Evolutionary conservation across 2,329 filamentous ascomycete genomes (phyloP).

Genomic region (Phialemoniopsis sp.): DNA sequence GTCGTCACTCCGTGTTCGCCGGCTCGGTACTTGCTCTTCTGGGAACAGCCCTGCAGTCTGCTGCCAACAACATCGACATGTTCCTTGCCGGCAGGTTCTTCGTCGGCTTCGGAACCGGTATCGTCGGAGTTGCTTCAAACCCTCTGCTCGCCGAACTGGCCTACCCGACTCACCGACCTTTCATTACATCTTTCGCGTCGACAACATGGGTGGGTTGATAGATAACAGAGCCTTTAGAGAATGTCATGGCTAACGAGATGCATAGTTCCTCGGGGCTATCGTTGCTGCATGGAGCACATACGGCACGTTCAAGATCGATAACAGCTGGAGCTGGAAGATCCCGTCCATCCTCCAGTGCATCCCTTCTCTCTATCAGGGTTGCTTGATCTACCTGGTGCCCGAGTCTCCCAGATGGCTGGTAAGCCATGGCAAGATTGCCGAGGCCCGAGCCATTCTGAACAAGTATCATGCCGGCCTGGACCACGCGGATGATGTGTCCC

Average conservation of each 20-base stretch:
- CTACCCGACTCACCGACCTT: conserved; percentile 8
- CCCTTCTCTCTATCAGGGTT: conserved; percentile 27
- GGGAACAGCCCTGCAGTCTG: conserved; percentile 24
- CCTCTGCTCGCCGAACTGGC: conserved; percentile 9
- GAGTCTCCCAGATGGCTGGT: conserved; percentile 54
- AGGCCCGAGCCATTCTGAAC: conserved; percentile 49
- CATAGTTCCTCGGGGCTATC: too few species aligned
- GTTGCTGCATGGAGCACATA: conserved; percentile 27
- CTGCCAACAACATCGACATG: conserved; percentile 14
- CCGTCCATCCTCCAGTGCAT: conserved; percentile 57
- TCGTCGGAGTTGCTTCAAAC: conserved; percentile 2
- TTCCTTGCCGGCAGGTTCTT: conserved; percentile 25
- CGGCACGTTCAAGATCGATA: conserved; percentile 44
- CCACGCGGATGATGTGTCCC: conserved; percentile 3
- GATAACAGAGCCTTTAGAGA: too few species aligned
- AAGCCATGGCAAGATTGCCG: conserved; percentile 50
- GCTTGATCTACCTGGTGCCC: conserved; percentile 51
- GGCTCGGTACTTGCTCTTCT: conserved; percentile 24
- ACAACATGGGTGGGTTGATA: too few species aligned
- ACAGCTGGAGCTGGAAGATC: conserved; percentile 49
- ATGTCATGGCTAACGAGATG: too few species aligned
- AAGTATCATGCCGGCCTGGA: conserved; percentile 29
- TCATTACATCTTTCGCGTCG: conserved; percentile 5
- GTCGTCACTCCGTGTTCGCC: conserved; percentile 28
- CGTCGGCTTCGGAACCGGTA: conserved; percentile 14